Base-by-base conservation (phyloP, 2,329 filamentous ascomycete genomes). In the Cercospora sesami region DNA sequence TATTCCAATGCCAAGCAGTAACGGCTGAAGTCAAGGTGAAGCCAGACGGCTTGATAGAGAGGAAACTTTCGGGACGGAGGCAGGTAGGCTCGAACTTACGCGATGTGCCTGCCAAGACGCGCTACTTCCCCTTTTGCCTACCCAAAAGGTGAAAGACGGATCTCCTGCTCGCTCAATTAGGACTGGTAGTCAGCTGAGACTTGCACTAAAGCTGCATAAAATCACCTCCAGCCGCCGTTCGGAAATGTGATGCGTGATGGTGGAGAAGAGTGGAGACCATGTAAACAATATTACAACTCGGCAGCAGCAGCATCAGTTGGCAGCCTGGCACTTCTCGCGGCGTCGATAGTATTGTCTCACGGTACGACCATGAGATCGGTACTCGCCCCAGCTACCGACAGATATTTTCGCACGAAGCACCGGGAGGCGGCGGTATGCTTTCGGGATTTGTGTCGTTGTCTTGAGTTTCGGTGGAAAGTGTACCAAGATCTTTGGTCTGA, bases 221-320 rank as follows among this genome's bases (percentile, higher is more conserved):
- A 31, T 58, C 55, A 21, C 55, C 16, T 33, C 28, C 26, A 31
- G 55, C 55, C 55, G 55, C 55, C 16, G 5, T 33, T 28, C 31
- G 55, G 48, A 53, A 58, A 31, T 36, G 55, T 26, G 28, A 58
- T 58, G 55, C 55, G 55, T 21, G 31, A 58, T 58, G 55, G 28
- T 58, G 55, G 48, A 21, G 48, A 21, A 21, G n/a, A 7, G 48
- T 53, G 48, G 55, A 58, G 28, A 33, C 55, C 26, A 9, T 36
- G 28, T 36, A 31, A 33, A 58, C 28, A 58, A 36, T 18, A 28
- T 36, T 28, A 14, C 21, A 21, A 39, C 33, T 39, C 33, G 45
- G 18, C 21, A 21, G 18, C n/a, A 21, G 18, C 18, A 21, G 45
- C 45, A 51, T 51, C 45, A 51, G 45, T 21, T 51, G 45, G 28